Evolutionary conservation across 768 basidiomycete genomes (phyloP).

Genomic region (Naganishia onofrii): DNA sequence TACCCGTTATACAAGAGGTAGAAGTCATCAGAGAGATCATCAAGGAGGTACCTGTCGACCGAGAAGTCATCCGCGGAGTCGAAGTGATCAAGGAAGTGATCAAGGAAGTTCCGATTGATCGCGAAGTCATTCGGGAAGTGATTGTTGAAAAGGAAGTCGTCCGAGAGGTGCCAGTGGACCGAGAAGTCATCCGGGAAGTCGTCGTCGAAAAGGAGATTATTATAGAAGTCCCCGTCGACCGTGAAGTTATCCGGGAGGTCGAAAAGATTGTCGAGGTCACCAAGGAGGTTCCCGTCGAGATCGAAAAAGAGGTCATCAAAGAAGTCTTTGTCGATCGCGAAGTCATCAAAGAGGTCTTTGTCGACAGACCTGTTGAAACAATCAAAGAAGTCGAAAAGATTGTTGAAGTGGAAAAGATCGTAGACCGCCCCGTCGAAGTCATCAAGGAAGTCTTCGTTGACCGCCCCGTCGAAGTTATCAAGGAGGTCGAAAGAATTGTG

Average conservation of each 20-base stretch:
- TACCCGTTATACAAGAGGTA: conserved; percentile 15
- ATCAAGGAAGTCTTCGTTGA: conserved; percentile 41
- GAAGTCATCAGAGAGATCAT: neutral
- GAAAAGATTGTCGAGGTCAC: conserved; percentile 26
- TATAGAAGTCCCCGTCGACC: conserved; percentile 38
- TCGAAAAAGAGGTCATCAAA: conserved; percentile 24
- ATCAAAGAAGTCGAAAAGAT: conserved; percentile 32
- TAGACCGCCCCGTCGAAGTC: conserved; percentile 46
- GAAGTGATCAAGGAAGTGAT: conserved; percentile 25
- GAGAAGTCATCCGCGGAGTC: conserved; percentile 31
- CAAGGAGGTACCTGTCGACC: conserved; percentile 16
- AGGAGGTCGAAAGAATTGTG: conserved; percentile 45
- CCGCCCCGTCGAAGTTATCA: conserved; percentile 42
- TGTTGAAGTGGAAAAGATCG: conserved; percentile 39
- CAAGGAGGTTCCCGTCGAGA: conserved; percentile 26
- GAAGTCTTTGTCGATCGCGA: conserved; percentile 43
- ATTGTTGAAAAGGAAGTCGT: conserved; percentile 21
- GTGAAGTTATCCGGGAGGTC: conserved; percentile 33
- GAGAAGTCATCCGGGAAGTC: conserved; percentile 27
- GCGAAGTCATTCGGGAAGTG: conserved; percentile 33
- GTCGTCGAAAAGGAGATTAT: conserved; percentile 30
- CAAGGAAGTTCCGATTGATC: conserved; percentile 15
- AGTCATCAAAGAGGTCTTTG: conserved; percentile 33
- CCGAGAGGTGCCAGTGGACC: conserved; percentile 4
- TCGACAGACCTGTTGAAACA: conserved; percentile 30